These are phyloP conservation scores for Cryptococcus wingfieldii DNA, from an alignment of 1,284 basidiomycete species.

Conservation along the genomic window DNA sequence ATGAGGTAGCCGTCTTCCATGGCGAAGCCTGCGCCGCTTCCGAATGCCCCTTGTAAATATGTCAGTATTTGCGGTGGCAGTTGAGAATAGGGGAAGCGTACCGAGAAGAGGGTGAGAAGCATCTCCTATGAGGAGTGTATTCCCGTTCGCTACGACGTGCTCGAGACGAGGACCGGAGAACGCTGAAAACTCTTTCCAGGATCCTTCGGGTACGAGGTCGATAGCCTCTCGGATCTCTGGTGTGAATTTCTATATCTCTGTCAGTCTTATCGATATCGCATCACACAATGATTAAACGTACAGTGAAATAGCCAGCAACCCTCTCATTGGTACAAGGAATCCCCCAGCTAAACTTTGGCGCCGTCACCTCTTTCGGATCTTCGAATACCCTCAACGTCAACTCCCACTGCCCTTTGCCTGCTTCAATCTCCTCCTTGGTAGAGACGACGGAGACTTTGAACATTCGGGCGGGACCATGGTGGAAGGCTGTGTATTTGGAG, in stretches of 20 bases:
- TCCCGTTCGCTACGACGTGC: constrained; percentile 13
- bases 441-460: constrained; percentile 5
- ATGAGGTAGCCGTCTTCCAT: constrained; percentile 28
- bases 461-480: constrained; percentile 1
- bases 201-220: constrained; percentile 10
- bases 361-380: constrained; percentile 3
- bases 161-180: constrained; percentile 28
- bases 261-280: neutral
- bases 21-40: constrained; percentile 27
- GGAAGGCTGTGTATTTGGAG: constrained; percentile 7
- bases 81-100: constrained; percentile 3
- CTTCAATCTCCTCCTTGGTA: neutral
- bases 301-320: constrained; percentile 9
- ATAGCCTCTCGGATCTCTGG: constrained; percentile 9
- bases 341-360: constrained; percentile 12
- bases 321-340: constrained; percentile 1
- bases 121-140: constrained; percentile 27
- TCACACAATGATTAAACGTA: neutral
- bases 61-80: neutral
- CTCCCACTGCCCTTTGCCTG: constrained; percentile 13
- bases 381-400: constrained; percentile 6
- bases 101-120: constrained; percentile 29
- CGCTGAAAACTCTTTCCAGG: constrained; percentile 31
- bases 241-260: neutral
- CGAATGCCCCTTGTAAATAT: constrained; percentile 22